Evolutionary conservation across 2,329 filamentous ascomycete species (phyloP).

Genomic region (Aspergillus nomiae): DNA sequence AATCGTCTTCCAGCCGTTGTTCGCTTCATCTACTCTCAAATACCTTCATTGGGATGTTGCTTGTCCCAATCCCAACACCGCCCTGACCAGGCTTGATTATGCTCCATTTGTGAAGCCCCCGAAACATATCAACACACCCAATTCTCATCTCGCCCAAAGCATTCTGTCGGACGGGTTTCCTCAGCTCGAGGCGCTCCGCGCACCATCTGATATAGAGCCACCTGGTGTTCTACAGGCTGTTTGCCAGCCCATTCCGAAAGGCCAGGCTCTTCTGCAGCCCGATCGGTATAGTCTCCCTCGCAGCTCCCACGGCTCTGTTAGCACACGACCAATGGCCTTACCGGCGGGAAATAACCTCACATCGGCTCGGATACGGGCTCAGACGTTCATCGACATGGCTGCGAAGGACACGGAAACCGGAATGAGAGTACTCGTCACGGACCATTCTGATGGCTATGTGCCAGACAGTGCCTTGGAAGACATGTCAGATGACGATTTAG

Average conservation of each 20-base stretch:
- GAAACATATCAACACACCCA: constrained; percentile 39
- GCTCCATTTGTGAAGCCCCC: constrained; percentile 39
- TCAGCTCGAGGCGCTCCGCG: constrained; percentile 41
- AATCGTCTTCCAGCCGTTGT: constrained; percentile 49
- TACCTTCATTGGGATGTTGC: constrained; percentile 60
- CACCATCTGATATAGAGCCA: constrained; percentile 48
- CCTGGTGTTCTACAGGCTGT: constrained; percentile 46
- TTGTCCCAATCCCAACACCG: constrained; percentile 39
- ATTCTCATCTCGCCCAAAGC: constrained; percentile 47
- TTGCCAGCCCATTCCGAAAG: constrained; percentile 42
- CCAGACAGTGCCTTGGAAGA: constrained; percentile 35
- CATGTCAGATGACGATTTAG: constrained; percentile 33
- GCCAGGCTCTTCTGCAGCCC: constrained; percentile 40
- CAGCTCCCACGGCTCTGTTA: constrained; percentile 46
- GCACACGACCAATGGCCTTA: constrained; percentile 41
- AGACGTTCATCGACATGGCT: constrained; percentile 48
- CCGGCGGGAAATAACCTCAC: constrained; percentile 47
- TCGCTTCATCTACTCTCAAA: constrained; percentile 52
- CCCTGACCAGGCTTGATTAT: constrained; percentile 40
- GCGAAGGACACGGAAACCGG: constrained; percentile 43
- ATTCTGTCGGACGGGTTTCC: constrained; percentile 48
- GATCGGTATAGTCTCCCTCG: constrained; percentile 45
- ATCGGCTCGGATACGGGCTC: constrained; percentile 47
- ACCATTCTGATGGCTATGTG: constrained; percentile 42
- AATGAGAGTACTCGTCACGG: constrained; percentile 44